These are phyloP conservation scores for Ogataea neopini DNA, from an alignment of 805 yeast species.

Conservation along the genomic window DNA sequence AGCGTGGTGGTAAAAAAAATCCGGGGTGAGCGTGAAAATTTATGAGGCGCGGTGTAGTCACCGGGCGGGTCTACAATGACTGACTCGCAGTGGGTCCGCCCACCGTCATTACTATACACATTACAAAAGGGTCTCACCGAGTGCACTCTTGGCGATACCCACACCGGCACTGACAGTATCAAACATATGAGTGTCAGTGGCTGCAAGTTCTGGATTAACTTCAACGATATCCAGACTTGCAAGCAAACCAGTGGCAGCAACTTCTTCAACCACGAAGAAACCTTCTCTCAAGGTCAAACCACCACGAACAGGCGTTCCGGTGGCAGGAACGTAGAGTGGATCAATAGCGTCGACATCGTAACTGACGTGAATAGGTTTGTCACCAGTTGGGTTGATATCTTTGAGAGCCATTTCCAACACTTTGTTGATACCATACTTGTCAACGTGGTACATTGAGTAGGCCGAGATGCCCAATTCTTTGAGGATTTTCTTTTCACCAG, in stretches of 20 bases:
- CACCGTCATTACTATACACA: no score
- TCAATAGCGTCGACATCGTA: slow-evolving; percentile 98
- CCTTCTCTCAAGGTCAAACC: slow-evolving; percentile 95
- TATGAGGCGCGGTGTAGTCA: no score
- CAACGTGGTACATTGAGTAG: slow-evolving; percentile 94
- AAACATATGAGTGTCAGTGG: slow-evolving; percentile 67
- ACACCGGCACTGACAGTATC: slow-evolving; percentile 91
- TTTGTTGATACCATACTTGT: slow-evolving; percentile 86
- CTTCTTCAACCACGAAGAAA: slow-evolving; percentile 84
- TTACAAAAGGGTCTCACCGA: slow-evolving; percentile 84
- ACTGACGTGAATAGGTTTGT: slow-evolving; percentile 79
- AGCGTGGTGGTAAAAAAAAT: no score
- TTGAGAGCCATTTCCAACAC: slow-evolving; percentile 91
- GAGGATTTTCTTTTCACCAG: slow-evolving; percentile 76
- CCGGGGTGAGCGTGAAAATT: no score
- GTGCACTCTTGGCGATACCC: slow-evolving; percentile 88
- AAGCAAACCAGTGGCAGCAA: slow-evolving; percentile 86
- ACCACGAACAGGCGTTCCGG: slow-evolving; percentile 97
- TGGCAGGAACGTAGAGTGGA: slow-evolving; percentile 91
- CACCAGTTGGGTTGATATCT: slow-evolving; percentile 68
- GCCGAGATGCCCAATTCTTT: slow-evolving; percentile 75
- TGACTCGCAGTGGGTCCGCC: no score
- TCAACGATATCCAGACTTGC: slow-evolving; percentile 91
- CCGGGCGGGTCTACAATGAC: no score
- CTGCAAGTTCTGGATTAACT: slow-evolving; percentile 86